Percentiles rank a stretch among this genome's conserved stretches.
phyloP scores from a whole-genome alignment of 768 basidiomycete species.

The Chalciporus chontae region DNA sequence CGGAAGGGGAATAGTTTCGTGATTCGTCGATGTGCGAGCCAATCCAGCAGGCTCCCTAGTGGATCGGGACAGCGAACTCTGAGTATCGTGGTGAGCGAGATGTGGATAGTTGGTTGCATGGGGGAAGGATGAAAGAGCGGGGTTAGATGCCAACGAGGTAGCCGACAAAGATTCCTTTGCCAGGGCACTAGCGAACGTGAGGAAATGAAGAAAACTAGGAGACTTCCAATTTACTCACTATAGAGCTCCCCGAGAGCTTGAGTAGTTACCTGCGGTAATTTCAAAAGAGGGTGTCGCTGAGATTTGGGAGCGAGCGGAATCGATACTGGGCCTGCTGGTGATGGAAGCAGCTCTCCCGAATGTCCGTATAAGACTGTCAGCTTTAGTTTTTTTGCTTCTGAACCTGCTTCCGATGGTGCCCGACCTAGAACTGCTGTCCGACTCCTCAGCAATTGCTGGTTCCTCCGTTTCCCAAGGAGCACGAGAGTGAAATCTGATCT shows the following conservation, averaged over 20 bases:
- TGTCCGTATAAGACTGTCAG: conserved; percentile 41
- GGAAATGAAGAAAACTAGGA: background rate
- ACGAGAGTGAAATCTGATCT: conserved; percentile 76
- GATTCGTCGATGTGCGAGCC: background rate
- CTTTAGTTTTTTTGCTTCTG: conserved; percentile 27
- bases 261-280: conserved; percentile 46
- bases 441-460: conserved; percentile 43
- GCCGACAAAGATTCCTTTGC: conserved; percentile 61
- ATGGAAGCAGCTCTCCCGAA: conserved; percentile 43
- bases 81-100: conserved; percentile 6
- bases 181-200: conserved; percentile 41
- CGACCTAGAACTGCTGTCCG: conserved; percentile 36
- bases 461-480: conserved; percentile 79
- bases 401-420: conserved; percentile 28
- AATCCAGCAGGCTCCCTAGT: conserved; percentile 10
- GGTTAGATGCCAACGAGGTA: conserved; percentile 41
- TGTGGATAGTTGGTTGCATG: conserved; percentile 19
- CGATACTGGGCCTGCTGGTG: conserved; percentile 55
- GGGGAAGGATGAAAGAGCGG: conserved; percentile 27
- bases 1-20: conserved; percentile 3
- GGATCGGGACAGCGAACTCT: conserved; percentile 6
- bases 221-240: conserved; percentile 44
- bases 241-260: conserved; percentile 50
- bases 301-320: conserved; percentile 53
- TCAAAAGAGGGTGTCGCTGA: conserved; percentile 59